These are phyloP conservation scores for Gossypium arboreum DNA, from an alignment of 345 rosid genomes.

Conservation along the genomic window DNA sequence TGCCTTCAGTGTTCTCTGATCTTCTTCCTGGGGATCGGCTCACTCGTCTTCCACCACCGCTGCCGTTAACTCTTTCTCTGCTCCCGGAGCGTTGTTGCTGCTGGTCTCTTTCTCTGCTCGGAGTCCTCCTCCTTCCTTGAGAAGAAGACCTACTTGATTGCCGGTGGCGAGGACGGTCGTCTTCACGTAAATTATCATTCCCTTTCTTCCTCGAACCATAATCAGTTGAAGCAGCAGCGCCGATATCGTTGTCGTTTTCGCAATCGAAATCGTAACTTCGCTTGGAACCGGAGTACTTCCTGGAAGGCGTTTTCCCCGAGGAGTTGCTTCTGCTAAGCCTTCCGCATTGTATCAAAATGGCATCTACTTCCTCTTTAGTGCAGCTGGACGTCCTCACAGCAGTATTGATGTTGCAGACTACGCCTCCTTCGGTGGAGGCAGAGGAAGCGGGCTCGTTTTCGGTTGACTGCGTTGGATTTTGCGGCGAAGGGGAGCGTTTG, in stretches of 20 bases:
- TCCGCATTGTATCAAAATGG: conserved; percentile 90
- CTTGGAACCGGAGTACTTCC: conserved; percentile 80
- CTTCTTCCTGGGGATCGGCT: conserved; percentile 86
- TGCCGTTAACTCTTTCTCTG: conserved; percentile 36
- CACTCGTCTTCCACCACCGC: conserved; percentile 50
- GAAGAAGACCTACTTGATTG: conserved; percentile 40
- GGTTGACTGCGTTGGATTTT: not conserved
- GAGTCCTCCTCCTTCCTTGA: conserved; percentile 82
- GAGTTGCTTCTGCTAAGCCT: conserved; percentile 86
- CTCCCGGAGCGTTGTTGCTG: conserved; percentile 59
- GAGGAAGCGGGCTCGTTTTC: conserved; percentile 16
- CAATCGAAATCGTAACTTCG: conserved; percentile 81
- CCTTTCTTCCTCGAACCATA: conserved; percentile 18
- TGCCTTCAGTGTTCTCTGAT: conserved; percentile 41
- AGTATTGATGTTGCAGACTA: conserved; percentile 13
- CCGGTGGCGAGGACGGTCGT: conserved; percentile 50
- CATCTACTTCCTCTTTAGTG: conserved; percentile 83
- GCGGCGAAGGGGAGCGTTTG: conserved; percentile 28
- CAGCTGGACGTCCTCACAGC: conserved; percentile 50
- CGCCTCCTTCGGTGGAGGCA: conserved; percentile 24
- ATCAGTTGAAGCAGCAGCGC: conserved; percentile 21
- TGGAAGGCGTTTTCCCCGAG: conserved; percentile 37
- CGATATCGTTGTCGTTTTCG: conserved; percentile 24
- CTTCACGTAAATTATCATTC: conserved; percentile 20
- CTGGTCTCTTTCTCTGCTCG: conserved; percentile 82